These are phyloP conservation scores for Lactifluus echinatus DNA, from an alignment of 768 basidiomycete genomes.

Conservation along the genomic window DNA sequence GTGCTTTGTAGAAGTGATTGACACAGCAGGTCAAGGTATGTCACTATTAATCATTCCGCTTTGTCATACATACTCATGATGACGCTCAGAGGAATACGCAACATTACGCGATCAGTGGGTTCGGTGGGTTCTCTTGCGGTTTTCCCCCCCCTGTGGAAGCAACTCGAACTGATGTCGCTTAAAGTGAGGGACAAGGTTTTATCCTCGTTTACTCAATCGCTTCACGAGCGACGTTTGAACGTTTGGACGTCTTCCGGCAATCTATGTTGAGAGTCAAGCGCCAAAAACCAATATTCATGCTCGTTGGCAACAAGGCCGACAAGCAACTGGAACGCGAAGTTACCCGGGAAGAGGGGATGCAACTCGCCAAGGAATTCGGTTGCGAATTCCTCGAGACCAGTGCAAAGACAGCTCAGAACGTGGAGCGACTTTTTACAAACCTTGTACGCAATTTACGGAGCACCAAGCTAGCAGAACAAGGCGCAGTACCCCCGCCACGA, in stretches of 20 bases:
- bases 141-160: constrained; percentile 5
- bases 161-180: constrained; percentile 12
- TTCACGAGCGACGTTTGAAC: constrained; percentile 85
- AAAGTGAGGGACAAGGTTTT: constrained; percentile 94
- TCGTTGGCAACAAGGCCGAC: constrained; percentile 96
- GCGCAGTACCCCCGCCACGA: constrained; percentile 26
- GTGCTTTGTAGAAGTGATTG: constrained; percentile 94
- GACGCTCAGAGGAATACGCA: constrained; percentile 81
- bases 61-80: constrained; percentile 20
- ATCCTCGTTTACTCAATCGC: constrained; percentile 95
- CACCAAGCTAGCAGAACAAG: constrained; percentile 46
- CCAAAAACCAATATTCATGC: constrained; percentile 78
- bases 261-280: constrained; percentile 86
- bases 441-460: constrained; percentile 78
- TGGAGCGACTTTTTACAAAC: constrained; percentile 82
- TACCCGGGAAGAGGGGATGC: constrained; percentile 78
- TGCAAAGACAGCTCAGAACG: constrained; percentile 91
- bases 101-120: constrained; percentile 98
- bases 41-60: constrained; percentile 16
- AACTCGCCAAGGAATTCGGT: constrained; percentile 73
- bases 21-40: constrained; percentile 95
- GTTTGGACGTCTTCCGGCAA: constrained; percentile 83
- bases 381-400: constrained; percentile 95
- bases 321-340: constrained; percentile 88
- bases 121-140: constrained; percentile 52